Evolutionary conservation across 1,284 basidiomycete species (phyloP), one percentile per base, ranked within the genome.

Genomic region (Puccinia novopanici): DNA sequence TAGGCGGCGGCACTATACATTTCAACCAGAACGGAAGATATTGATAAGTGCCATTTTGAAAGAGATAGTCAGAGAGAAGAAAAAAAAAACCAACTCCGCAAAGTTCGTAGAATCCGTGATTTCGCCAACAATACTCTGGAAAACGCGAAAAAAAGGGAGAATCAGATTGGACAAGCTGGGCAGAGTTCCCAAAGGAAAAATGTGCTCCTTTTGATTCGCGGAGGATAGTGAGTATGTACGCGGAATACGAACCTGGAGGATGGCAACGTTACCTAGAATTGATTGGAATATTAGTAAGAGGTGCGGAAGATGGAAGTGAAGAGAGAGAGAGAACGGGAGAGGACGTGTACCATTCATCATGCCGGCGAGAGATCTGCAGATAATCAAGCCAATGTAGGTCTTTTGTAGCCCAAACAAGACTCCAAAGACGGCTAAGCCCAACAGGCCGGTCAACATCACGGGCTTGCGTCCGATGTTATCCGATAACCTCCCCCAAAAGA

Each of bases 401-500:
- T 59, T 80, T 40, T 80, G 78, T 27, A 80, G 48, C 22, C 78
- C 78, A 45, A 80, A 80, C n/a, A 67, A 63, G 70, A 73, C 65
- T 12, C 72, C 78, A 65, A 70, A 52, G n/a, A 80, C 70, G 17
- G 82, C 70, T 42, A 82, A 52, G 4, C 83, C 83, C 19, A 75
- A 59, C 27, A 83, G 65, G 15, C 83, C 83, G 50, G 52, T 80
- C 75, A 83, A 61, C 54, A 83, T 71, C 24, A 83, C 80, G 10
- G 82, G 82, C 34, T 82, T 82, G 6, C 82, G 55, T 50, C 82
- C 82, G 22, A 79, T 42, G 17, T 52, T 55, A 71, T 83, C 83
- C 4, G 81, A 82, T 24, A 79, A 68, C 48, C 82, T 73, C 22
- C 82, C 82, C 82, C 82, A 83, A 52, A 78, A 80, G 48, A 83